Base-by-base conservation (phyloP, 495 filamentous ascomycete species). In the Mycothermus thermophilus region DNA sequence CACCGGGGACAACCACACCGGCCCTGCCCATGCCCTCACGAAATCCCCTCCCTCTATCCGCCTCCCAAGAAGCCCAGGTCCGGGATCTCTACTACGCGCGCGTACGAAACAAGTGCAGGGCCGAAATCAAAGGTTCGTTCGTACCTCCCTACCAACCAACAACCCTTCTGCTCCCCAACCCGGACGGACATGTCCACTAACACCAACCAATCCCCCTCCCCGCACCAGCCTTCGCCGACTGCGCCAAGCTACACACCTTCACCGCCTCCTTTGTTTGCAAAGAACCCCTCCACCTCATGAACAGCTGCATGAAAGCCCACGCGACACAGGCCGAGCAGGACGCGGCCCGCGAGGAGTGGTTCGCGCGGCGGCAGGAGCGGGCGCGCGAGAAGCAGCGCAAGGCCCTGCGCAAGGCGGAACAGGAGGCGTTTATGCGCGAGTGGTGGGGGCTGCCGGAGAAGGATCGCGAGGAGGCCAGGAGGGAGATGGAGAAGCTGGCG, bases 271-370 rank as follows among this genome's bases (percentile, higher is more conserved):
- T 85, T 71, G 67, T 74, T 11, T 97, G 90, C 62, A 80, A 85
- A 18, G 55, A 62, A 7, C 67, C 86, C 45, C 79, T 81, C 27
- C 71, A 77, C 23, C 65, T 73, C 14, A 97, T 97, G 90, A 96
- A 96, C 60, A 67, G 60, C 33, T 97, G 90, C 62, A 94, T 97
- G 88, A 57, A 86, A 34, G 49, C 64, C 25, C 77, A 92, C 59
- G 86, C 87, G 12, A 90, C 80, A 26, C 80, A 71, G 34, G 77
- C 74, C 35, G 80, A 93, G 58, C 73, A 85, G 52, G 90, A 97
- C 60, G 74, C 72, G 12, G 90, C 90, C 43, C 67, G 90, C 19
- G 83, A 92, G 53, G 83, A 96, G 50, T 97, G 90, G 92, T 95
- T 96, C 51, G 69, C 73, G 29, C 67, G 63, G 29, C 68, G 73